Evolutionary conservation across 129 eudicot genomes (phyloP).

Genomic region (Flaveria robusta): DNA sequence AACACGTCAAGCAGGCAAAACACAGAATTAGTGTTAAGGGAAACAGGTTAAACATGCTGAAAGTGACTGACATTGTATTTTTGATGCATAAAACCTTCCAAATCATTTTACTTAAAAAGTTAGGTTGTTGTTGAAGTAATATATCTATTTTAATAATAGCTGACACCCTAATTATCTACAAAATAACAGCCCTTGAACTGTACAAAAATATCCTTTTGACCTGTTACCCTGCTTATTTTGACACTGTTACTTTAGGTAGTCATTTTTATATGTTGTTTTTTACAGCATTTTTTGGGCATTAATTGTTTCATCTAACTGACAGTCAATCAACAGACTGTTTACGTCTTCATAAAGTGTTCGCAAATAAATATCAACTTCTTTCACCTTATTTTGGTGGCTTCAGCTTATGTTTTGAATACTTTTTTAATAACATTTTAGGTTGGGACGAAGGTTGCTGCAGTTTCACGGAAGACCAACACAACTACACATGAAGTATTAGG

Average conservation of each 20-base stretch:
- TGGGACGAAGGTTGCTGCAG: conserved; percentile 94
- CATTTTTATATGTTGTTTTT: not conserved
- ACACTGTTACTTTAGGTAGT: not conserved
- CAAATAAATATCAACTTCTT: not conserved
- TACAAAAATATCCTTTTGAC: not conserved
- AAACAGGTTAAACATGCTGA: not conserved
- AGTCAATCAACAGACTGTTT: not conserved
- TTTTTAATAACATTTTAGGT: conserved; percentile 45
- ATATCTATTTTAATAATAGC: not conserved
- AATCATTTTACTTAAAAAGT: not conserved
- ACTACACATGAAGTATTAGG: conserved; percentile 96
- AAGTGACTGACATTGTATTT: not conserved
- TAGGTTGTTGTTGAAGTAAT: not conserved
- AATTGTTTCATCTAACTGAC: not conserved
- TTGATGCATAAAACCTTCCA: conserved; percentile 3
- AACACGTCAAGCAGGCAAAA: not conserved
- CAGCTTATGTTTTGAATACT: not conserved
- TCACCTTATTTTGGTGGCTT: not conserved
- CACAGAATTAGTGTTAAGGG: not conserved
- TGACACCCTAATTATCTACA: not conserved
- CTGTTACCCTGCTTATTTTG: not conserved
- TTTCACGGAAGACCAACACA: conserved; percentile 88
- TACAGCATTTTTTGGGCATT: not conserved
- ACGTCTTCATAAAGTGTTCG: conserved; percentile 6
- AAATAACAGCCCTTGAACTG: not conserved